These are phyloP conservation scores for Nannochloropsis salina DNA, from an alignment of 108 stramenopile species.

Conservation along the genomic window DNA sequence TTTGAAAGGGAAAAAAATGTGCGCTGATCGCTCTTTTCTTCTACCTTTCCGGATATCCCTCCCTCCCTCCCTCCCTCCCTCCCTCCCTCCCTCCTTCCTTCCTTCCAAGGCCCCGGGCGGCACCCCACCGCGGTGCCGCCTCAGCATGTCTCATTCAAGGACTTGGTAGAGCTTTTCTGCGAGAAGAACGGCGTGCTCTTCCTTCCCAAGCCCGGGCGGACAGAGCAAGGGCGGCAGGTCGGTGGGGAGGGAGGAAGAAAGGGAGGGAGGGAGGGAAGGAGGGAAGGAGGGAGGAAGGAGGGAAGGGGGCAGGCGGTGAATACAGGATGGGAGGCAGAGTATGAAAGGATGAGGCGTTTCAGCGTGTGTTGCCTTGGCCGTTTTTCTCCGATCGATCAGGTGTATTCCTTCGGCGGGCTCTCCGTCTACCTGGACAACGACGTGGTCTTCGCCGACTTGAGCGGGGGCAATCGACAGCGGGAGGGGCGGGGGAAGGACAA, in stretches of 20 bases:
- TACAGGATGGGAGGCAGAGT: too few relatives aligned
- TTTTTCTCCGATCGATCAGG: not conserved
- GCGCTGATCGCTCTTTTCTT: not conserved
- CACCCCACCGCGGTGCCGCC: not conserved
- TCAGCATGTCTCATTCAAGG: not conserved
- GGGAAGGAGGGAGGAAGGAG: too few relatives aligned
- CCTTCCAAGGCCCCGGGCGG: not conserved
- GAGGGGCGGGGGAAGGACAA: not conserved
- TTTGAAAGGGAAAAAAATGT: not conserved
- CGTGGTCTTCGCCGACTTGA: not conserved
- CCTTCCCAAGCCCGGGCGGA: not conserved
- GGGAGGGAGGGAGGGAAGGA: not conserved
- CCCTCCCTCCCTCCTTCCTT: not conserved
- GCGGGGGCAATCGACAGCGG: not conserved
- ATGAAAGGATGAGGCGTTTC: too few relatives aligned
- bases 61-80: conserved; percentile 7
- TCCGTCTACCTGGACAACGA: not conserved
- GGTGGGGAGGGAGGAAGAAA: not conserved
- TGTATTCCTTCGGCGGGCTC: not conserved
- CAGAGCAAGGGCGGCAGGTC: not conserved
- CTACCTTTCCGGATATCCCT: not conserved
- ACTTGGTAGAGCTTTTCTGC: not conserved
- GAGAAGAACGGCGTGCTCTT: not conserved
- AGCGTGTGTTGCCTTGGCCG: too few relatives aligned
- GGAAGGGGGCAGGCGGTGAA: not conserved